Evolutionary conservation across 768 basidiomycete genomes (phyloP), one percentile per base, ranked within the genome.

Genomic region (Kwoniella europaea): DNA sequence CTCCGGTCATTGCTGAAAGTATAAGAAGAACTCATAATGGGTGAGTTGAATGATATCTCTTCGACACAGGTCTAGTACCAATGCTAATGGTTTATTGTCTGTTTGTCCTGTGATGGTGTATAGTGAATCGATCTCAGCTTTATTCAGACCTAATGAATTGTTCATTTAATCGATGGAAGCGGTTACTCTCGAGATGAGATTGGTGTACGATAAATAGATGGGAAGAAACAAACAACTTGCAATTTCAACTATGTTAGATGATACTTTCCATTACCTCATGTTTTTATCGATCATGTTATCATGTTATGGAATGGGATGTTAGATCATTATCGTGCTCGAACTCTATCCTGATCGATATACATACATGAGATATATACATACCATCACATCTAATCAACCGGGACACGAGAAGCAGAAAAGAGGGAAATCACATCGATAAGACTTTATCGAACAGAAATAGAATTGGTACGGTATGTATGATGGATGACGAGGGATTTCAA

Each of bases 11-110:
- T 58, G 97, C 94, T 52, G 96, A 98, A 87, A 92, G 94, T 73
- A 96, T 98, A 71, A 87, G 96, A 76, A 88, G 96, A 72, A 95
- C 92, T 77, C 96, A 98, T 84, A 98, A 97, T 79, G 96, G 96
- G 81, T 81, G 61, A 74, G 79, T 74, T 43, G 41, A 6, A 24
- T 56, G 12, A n/a, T 52, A 12, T 42, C 27, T 53, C 20, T 15
- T 55, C 27, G 42, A 29, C 12, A 63, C 54, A 43, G 35, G 56
- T 20, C 46, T 64, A 20, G 63, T 62, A 20, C 6, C n/a, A 69
- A 16, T 29, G 58, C 67, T 69, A 54, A 69, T 43, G 42, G 29
- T n/a, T 56, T 56, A 42, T 63, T 10, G 20, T 62, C 9, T 16
- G 35, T 50, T 58, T 57, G n/a, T 35, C 35, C 7, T 41, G 3